These are phyloP conservation scores for Schizophyllum amplum DNA, from an alignment of 1,284 basidiomycete species.

Conservation along the genomic window DNA sequence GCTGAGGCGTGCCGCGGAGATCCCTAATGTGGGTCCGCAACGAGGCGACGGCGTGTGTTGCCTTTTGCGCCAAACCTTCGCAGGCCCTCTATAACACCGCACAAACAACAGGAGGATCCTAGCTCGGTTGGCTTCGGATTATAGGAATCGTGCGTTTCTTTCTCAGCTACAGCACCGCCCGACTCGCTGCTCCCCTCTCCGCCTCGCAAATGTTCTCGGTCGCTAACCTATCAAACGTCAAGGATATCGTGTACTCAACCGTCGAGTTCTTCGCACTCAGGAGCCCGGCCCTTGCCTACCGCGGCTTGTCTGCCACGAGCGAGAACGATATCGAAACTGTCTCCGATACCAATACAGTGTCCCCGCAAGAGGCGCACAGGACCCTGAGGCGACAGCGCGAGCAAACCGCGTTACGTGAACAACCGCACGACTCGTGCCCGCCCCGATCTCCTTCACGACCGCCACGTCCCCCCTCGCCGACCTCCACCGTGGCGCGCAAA, in stretches of 20 bases:
- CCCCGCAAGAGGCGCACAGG: conserved; percentile 13
- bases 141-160: not conserved
- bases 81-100: not conserved
- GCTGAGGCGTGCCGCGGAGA: no score
- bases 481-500: not conserved
- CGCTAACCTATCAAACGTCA: conserved; percentile 20
- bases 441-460: not conserved
- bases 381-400: conserved; percentile 22
- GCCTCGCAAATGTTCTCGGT: not conserved
- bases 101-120: not conserved
- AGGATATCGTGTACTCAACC: conserved; percentile 47
- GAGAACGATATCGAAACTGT: conserved; percentile 6
- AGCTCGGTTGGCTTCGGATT: not conserved
- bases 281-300: conserved; percentile 21
- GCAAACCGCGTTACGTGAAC: not conserved
- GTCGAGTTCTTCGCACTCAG: conserved; percentile 51
- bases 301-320: conserved; percentile 16
- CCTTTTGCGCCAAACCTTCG: not conserved
- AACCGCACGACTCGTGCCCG: not conserved
- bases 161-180: not conserved
- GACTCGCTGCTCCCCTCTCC: not conserved
- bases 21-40: not conserved
- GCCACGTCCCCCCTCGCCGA: conserved; percentile 25
- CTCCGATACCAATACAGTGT: not conserved
- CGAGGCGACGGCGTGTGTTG: not conserved